A percentile compares a stretch with the other conserved stretches of the same genome.
Evolutionary conservation across 345 rosid genomes (phyloP).

Genomic region (Chamaenerion angustifolium): DNA sequence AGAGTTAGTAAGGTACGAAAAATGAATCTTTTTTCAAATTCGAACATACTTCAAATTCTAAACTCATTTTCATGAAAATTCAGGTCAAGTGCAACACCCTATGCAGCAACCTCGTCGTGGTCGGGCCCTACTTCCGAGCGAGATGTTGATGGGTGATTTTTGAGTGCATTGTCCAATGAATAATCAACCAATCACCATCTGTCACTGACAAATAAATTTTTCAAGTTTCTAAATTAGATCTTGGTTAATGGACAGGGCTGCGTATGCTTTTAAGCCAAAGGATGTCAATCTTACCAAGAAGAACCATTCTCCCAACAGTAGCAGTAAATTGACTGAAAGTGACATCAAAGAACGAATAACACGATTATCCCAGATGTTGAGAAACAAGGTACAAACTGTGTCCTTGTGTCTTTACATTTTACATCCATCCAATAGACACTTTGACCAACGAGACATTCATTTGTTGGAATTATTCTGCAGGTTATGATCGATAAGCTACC

Average conservation of each 20-base stretch:
- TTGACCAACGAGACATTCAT: too few relatives aligned
- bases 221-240: not conserved
- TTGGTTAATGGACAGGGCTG: slow-evolving; percentile 31
- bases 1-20: slow-evolving; percentile 39
- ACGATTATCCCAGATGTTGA: slow-evolving; percentile 34
- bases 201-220: not conserved
- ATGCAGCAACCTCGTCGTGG: slow-evolving; percentile 21
- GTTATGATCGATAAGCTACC: slow-evolving; percentile 54
- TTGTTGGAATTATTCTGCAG: slow-evolving; percentile 18
- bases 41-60: not conserved
- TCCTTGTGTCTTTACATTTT: not conserved
- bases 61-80: not conserved
- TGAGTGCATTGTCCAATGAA: too few relatives aligned
- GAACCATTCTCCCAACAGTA: slow-evolving; percentile 31
- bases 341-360: slow-evolving; percentile 56
- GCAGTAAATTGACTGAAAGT: slow-evolving; percentile 47
- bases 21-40: not conserved
- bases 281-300: slow-evolving; percentile 42
- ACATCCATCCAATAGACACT: too few relatives aligned
- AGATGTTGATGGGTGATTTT: slow-evolving; percentile 45
- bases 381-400: slow-evolving; percentile 45
- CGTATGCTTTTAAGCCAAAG: slow-evolving; percentile 75
- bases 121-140: slow-evolving; percentile 30
- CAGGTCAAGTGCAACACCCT: slow-evolving; percentile 29
- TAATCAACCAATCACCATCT: not conserved